These are phyloP conservation scores for Phialocephala sp. DNA, from an alignment of 2,329 filamentous ascomycete species.

Conservation along the genomic window DNA sequence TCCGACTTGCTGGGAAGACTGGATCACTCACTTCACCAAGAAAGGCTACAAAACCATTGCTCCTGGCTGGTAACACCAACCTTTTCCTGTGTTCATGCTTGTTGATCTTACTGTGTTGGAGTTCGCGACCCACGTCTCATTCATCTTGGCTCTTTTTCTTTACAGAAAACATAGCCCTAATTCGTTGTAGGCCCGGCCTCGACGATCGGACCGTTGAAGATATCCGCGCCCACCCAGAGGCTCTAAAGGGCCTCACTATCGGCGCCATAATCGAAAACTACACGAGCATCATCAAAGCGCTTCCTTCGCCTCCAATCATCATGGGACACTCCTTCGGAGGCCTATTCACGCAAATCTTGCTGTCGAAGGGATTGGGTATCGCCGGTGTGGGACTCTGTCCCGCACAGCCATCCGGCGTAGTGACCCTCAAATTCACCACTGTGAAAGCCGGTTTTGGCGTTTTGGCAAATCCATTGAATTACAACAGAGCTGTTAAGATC, in stretches of 20 bases:
- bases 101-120: no score
- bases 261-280: conserved; percentile 34
- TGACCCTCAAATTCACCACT: conserved; percentile 28
- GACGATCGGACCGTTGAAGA: conserved; percentile 33
- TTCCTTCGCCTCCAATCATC: conserved; percentile 33
- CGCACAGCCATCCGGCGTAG: conserved; percentile 33
- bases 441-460: conserved; percentile 29
- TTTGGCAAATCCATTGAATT: conserved; percentile 32
- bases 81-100: no score
- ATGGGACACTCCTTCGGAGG: conserved; percentile 38
- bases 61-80: conserved; percentile 26
- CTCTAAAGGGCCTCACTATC: conserved; percentile 30
- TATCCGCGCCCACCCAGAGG: conserved; percentile 29
- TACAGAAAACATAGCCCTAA: no score
- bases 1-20: conserved; percentile 36
- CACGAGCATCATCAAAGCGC: conserved; percentile 29
- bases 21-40: conserved; percentile 26
- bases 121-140: no score
- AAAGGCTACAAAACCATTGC: conserved; percentile 35
- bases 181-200: conserved; percentile 27
- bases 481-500: conserved; percentile 28
- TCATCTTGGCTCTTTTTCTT: no score
- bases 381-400: conserved; percentile 32
- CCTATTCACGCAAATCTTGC: conserved; percentile 34
- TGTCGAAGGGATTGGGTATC: conserved; percentile 29